Evolutionary conservation across 257 asterid genomes (phyloP), one percentile per base, ranked within the genome.

Genomic region (Forsythia suspensa): DNA sequence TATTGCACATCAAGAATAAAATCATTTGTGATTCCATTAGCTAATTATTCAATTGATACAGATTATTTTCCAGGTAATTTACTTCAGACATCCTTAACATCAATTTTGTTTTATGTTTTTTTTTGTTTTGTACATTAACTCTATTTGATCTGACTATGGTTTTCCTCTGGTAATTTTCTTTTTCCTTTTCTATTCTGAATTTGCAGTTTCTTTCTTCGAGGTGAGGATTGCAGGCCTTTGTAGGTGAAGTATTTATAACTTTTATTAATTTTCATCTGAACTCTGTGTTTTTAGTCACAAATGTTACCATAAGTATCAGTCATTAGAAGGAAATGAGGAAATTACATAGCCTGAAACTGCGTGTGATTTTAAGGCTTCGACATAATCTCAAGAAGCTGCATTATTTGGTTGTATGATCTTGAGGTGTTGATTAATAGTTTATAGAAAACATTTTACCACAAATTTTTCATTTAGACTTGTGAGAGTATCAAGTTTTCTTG

Each of bases 1-100:
- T 95, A 93, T 83, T 95, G 99, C 94, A 95, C 98, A 24, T 75
- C 97, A 66, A 91, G 99, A 85, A 95, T 95, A 51, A 95, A 93
- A 78, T 95, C 99, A 4, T 95, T 95, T 42, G 90, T 94, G 77
- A 76, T 95, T 81, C 99, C 99, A 52, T 59, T 95, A 43, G 88
- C 97, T 51, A 95, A 95, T 84, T 95, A 87, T 81, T 91, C 99
- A 0, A 84, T 95, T 8, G 96, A 95, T 73, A 86, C 97, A 24
- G 88, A 86, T 76, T 90, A 77, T 82, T 93, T 95, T 68, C 98
- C 99, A 85, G 99, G 99, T 95, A 63, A 83, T 38, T 51, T 43
- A 40, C 3, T 43, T 67, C 70, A 5, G 7, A 15, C 6, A 8
- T 59, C 6, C 18, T 37, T 69, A 11, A 6, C 11, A 40, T 20